These are phyloP conservation scores for Mrakia frigida DNA, from an alignment of 768 basidiomycete genomes.

Conservation along the genomic window DNA sequence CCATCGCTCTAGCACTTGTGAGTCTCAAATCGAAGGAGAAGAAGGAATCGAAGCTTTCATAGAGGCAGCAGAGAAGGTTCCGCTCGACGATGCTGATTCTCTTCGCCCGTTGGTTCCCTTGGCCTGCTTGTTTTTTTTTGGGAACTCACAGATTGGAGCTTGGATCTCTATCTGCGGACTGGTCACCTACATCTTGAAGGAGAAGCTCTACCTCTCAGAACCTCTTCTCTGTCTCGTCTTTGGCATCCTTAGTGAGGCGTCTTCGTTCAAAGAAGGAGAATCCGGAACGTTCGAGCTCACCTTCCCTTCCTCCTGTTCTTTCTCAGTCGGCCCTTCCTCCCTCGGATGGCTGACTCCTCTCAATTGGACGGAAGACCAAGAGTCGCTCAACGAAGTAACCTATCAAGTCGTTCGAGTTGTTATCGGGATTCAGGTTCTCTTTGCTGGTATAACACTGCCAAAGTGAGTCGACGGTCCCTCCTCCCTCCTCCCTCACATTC, in stretches of 20 bases:
- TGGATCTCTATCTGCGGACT: slow-evolving; percentile 42
- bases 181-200: slow-evolving; percentile 44
- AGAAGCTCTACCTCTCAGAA: slow-evolving; percentile 39
- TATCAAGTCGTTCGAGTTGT: slow-evolving; percentile 44
- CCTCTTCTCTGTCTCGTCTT: slow-evolving; percentile 36
- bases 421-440: slow-evolving; percentile 46
- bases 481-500: background rate
- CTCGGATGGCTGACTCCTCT: slow-evolving; percentile 43
- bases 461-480: slow-evolving; percentile 33
- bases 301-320: background rate
- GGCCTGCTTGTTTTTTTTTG: background rate
- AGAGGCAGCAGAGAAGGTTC: too few species aligned
- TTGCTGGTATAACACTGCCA: slow-evolving; percentile 43
- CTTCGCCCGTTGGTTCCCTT: background rate
- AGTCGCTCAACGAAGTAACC: slow-evolving; percentile 31
- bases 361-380: slow-evolving; percentile 40
- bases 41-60: too few species aligned
- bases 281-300: background rate
- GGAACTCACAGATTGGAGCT: slow-evolving; percentile 3
- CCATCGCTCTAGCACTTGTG: slow-evolving; percentile 14
- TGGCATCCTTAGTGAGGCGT: slow-evolving; percentile 40
- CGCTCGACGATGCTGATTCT: background rate
- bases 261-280: background rate
- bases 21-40: background rate
- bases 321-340: slow-evolving; percentile 41